These are phyloP conservation scores for Penicillium rolfsii DNA, from an alignment of 2,329 filamentous ascomycete species.

Conservation along the genomic window DNA sequence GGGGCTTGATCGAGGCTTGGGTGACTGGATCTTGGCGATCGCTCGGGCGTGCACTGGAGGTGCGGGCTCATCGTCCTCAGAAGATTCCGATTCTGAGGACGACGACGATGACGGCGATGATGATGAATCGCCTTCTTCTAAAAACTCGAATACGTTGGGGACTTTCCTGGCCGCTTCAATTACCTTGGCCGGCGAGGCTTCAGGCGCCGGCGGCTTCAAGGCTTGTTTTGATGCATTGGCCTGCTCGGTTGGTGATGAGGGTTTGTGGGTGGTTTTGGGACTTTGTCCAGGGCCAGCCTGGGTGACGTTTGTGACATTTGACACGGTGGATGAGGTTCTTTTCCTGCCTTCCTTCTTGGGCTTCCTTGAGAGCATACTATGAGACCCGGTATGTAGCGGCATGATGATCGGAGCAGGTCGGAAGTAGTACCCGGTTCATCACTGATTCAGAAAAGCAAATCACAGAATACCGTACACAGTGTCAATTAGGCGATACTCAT, in stretches of 20 bases:
- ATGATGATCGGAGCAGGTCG: conserved; percentile 31
- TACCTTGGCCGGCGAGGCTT: conserved; percentile 15
- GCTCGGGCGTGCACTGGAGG: conserved; percentile 16
- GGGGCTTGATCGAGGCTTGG: conserved; percentile 24
- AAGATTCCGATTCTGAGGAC: conserved; percentile 27
- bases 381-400: conserved; percentile 32
- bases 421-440: conserved; percentile 20
- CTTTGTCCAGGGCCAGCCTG: conserved; percentile 28
- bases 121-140: conserved; percentile 35
- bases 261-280: conserved; percentile 23
- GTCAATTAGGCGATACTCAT: conserved; percentile 13
- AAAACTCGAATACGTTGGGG: conserved; percentile 47
- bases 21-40: conserved; percentile 26
- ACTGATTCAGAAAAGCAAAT: conserved; percentile 2
- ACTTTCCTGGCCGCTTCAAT: conserved; percentile 25
- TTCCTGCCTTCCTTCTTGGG: conserved; percentile 34
- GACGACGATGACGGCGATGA: conserved; percentile 24
- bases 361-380: conserved; percentile 33
- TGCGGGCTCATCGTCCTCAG: conserved; percentile 19
- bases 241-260: conserved; percentile 17
- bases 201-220: conserved; percentile 21
- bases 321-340: conserved; percentile 32
- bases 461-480: conserved; percentile 6
- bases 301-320: conserved; percentile 24
- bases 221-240: conserved; percentile 21